Evolutionary conservation across 2,329 filamentous ascomycete species (phyloP), one percentile per base, ranked within the genome.

Genomic region (Clathrospora elynae): DNA sequence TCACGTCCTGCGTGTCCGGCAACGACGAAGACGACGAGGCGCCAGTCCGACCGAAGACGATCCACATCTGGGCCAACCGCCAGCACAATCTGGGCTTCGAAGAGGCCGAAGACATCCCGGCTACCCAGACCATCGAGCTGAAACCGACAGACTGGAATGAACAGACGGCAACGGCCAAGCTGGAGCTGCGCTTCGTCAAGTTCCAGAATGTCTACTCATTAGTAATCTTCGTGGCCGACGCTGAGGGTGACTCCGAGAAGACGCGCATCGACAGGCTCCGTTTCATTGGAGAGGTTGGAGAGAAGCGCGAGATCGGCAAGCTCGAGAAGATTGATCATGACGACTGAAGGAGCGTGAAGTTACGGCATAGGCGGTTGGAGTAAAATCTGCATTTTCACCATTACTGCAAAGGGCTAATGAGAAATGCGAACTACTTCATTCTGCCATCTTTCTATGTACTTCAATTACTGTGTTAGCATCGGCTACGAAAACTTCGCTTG

Each of bases 281-380:
- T 58, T 76, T 97, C 41, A 85, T 97, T 64, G 93, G 93, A 19
- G 92, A 97, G 71, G 82, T 84, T 11, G 92, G 93, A 10, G 86
- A 95, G 77, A 96, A 95, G 81, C 81, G 90, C 48, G 88, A 93
- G 43, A 89, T 90, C 82, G 92, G 91, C 56, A 95, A 95, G 78
- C 75, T 99, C 55, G 90, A 97, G 79, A 97, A 97, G 83, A 82
- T 96, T 66, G 89, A 85, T 10, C 87, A 95, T 58, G 86, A 88
- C 35, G 55, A 57, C 18, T 60, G 32, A 48, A 19, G 10, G 6
- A 3, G 20, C 5, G 5, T 16, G 25, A 22, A 9, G 32, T 16
- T 16, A 20, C 10, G 12, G 17, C 17, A 10, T 6, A 29, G n/a
- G 2, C 4, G 18, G 12, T n/a, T 29, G 9, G 8, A 9, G 20